Conservation (phyloP, 371 early-diverging fungal species). For the Apophysomyces elegans region DNA sequence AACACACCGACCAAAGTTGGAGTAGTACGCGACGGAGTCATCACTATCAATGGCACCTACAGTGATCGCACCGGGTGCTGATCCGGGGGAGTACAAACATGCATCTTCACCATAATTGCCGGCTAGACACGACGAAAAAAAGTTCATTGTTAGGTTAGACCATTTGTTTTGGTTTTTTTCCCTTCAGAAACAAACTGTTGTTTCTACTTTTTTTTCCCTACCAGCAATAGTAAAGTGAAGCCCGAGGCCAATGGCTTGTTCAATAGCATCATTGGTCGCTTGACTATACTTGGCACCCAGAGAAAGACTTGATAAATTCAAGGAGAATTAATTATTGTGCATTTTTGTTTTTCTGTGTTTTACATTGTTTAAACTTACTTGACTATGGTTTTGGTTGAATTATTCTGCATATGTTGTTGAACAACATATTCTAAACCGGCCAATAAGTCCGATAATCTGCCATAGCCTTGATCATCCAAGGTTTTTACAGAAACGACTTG, state of each 20-base stretch:
- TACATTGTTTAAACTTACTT: conserved; percentile 38
- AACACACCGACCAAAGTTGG: conserved; percentile 82
- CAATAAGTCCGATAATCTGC: conserved; percentile 60
- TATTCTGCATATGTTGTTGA: conserved; percentile 32
- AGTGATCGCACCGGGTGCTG: conserved; percentile 80
- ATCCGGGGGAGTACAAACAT: conserved; percentile 86
- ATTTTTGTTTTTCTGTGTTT: conserved; percentile 10
- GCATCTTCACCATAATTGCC: conserved; percentile 77
- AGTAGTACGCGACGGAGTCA: conserved; percentile 75
- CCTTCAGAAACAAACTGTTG: conserved; percentile 13
- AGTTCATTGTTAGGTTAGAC: too few species aligned
- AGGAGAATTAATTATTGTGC: not conserved
- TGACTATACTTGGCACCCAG: conserved; percentile 62
- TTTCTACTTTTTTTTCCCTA: conserved; percentile 22
- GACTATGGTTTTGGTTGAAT: conserved; percentile 36
- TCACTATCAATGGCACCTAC: conserved; percentile 85
- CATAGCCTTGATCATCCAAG: conserved; percentile 55
- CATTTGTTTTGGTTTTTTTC: too few species aligned
- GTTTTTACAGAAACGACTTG: conserved; percentile 67
- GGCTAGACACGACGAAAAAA: conserved; percentile 33
- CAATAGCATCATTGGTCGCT: conserved; percentile 60
- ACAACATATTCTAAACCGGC: conserved; percentile 69
- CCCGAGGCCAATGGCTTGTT: conserved; percentile 53
- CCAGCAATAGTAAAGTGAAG: conserved; percentile 62
- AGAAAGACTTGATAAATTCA: conserved; percentile 43